A percentile compares a stretch with the other conserved stretches of the same genome.
These are phyloP conservation scores for Spathaspora sp. DNA, from an alignment of 805 yeast genomes.

Conservation along the genomic window DNA sequence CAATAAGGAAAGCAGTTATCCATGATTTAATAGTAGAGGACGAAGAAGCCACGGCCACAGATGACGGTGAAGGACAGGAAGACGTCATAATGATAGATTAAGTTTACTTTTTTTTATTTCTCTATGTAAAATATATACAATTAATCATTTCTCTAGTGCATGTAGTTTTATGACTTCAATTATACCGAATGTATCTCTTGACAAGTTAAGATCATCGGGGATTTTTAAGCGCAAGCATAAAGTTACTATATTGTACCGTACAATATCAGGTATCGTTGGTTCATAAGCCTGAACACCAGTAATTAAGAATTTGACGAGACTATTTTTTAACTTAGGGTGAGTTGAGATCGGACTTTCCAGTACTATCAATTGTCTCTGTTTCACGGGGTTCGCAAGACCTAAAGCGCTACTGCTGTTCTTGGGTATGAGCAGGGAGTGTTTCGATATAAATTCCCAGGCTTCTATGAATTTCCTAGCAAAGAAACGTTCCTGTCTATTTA, in stretches of 20 bases:
- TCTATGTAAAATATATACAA: background rate
- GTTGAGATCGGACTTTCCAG: conserved; percentile 3
- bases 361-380: conserved; percentile 2
- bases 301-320: conserved; percentile 24
- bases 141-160: background rate
- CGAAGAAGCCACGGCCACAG: background rate
- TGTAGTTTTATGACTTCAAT: conserved; percentile 24
- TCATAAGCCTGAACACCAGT: conserved; percentile 38
- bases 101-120: background rate
- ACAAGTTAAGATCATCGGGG: conserved; percentile 13
- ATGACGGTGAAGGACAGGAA: background rate
- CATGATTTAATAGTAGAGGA: conserved; percentile 28
- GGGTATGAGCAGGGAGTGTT: conserved; percentile 4
- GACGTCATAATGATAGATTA: background rate
- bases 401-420: background rate
- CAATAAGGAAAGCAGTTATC: conserved; percentile 30
- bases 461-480: conserved; percentile 44
- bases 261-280: conserved; percentile 35
- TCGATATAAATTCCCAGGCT: conserved; percentile 34
- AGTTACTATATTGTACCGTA: conserved; percentile 32
- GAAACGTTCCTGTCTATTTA: conserved; percentile 42
- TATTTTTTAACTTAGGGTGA: conserved; percentile 4
- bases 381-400: background rate
- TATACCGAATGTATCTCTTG: conserved; percentile 24
- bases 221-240: conserved; percentile 28